A percentile compares a stretch with the other conserved stretches of the same genome.
phyloP scores from a whole-genome alignment of 768 basidiomycete species.

The Fomitopsis serialis region DNA sequence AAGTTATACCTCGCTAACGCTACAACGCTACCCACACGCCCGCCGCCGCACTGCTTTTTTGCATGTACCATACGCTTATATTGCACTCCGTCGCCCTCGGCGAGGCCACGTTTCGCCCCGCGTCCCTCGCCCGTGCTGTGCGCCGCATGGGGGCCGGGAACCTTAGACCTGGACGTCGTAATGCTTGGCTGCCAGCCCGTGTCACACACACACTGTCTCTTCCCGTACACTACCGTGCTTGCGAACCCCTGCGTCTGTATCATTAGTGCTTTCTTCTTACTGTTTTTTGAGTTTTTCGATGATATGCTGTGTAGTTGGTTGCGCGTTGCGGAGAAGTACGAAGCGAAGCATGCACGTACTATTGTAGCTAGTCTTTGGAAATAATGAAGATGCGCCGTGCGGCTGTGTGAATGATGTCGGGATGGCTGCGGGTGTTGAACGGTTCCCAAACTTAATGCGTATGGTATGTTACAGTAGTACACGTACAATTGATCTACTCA shows the following conservation, averaged over 20 bases:
- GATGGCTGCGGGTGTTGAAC: no score
- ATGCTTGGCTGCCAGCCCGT: neutral
- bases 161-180: neutral
- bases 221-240: neutral
- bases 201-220: neutral
- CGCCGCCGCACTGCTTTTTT: neutral
- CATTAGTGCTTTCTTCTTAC: neutral
- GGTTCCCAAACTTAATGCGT: no score
- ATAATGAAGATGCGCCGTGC: no score
- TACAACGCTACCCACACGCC: neutral
- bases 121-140: slow-evolving; percentile 2
- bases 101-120: neutral
- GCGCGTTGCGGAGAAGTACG: no score
- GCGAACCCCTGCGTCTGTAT: neutral
- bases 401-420: no score
- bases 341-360: no score
- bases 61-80: neutral
- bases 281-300: neutral
- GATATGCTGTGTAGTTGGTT: no score
- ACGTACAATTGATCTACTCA: no score
- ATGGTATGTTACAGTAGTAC: no score
- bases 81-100: neutral
- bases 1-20: slow-evolving; percentile 12
- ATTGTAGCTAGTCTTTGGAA: no score
- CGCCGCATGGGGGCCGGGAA: neutral